phyloP scores from a whole-genome alignment of 345 rosid species.

The Orychophragmus violaceus region DNA sequence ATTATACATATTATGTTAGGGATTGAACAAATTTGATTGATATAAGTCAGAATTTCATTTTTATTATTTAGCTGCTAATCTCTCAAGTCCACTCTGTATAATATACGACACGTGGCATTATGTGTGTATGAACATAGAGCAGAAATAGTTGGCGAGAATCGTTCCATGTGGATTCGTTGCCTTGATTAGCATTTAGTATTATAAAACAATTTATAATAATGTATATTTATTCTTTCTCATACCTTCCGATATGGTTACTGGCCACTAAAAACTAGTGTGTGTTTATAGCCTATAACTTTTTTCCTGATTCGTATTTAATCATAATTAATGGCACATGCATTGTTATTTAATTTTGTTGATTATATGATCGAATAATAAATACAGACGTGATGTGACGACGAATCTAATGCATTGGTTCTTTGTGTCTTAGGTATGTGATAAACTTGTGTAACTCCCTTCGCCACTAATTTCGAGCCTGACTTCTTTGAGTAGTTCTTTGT shows the following conservation, averaged over 20 bases:
- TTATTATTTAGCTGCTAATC: not conserved
- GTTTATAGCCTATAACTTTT: not conserved
- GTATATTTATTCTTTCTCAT: slow-evolving; percentile 15
- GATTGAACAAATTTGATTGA: slow-evolving; percentile 10
- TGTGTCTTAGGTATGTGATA: slow-evolving; percentile 11
- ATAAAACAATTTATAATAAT: no score
- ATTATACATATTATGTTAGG: slow-evolving; percentile 11
- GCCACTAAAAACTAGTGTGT: slow-evolving; percentile 18
- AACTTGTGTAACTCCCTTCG: not conserved
- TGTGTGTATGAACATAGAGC: slow-evolving; percentile 23
- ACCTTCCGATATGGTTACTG: slow-evolving; percentile 23
- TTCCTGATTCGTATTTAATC: slow-evolving; percentile 2
- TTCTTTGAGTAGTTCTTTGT: no score
- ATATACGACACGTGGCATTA: slow-evolving; percentile 15
- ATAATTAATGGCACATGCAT: slow-evolving; percentile 29
- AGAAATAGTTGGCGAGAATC: slow-evolving; percentile 26
- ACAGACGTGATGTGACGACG: slow-evolving; percentile 23
- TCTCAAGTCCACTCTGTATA: not conserved
- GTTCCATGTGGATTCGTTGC: slow-evolving; percentile 34
- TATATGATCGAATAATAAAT: slow-evolving; percentile 19
- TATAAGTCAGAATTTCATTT: not conserved
- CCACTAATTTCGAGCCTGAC: slow-evolving; percentile 11
- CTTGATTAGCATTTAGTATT: slow-evolving; percentile 28
- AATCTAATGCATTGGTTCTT: slow-evolving; percentile 12
- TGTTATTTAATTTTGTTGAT: slow-evolving; percentile 9